These are phyloP conservation scores for Lentinus polychrous DNA, from an alignment of 1,284 basidiomycete genomes.

Conservation along the genomic window DNA sequence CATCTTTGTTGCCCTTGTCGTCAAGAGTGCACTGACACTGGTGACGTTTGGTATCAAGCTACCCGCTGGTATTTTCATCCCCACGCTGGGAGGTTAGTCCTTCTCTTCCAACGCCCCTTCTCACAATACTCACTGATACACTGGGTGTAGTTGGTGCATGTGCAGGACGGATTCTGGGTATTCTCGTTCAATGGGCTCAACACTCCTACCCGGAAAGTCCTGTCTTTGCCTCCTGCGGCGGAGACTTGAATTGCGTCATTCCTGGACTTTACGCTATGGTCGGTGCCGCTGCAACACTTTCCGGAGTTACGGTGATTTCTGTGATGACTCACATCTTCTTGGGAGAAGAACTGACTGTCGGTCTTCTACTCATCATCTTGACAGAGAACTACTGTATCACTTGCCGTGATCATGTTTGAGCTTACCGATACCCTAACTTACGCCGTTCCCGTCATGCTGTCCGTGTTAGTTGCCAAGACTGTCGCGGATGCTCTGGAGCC, in stretches of 20 bases:
- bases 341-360: too few relatives aligned
- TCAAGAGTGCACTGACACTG: conserved; percentile 81
- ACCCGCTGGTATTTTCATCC: conserved; percentile 96
- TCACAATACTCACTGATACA: neutral
- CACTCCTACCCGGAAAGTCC: conserved; percentile 54
- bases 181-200: conserved; percentile 77
- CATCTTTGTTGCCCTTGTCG: conserved; percentile 69
- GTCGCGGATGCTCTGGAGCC: conserved; percentile 89
- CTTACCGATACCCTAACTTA: conserved; percentile 93
- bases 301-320: conserved; percentile 73
- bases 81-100: conserved; percentile 64
- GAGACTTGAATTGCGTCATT: conserved; percentile 65
- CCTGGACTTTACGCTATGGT: conserved; percentile 92
- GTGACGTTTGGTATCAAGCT: conserved; percentile 93
- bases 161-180: conserved; percentile 85
- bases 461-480: conserved; percentile 89
- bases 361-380: too few relatives aligned
- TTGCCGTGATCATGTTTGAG: conserved; percentile 97
- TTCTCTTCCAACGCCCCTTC: neutral
- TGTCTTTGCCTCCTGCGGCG: conserved; percentile 62
- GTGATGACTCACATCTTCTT: neutral
- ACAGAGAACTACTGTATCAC: conserved; percentile 81
- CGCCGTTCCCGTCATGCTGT: conserved; percentile 90
- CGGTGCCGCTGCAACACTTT: conserved; percentile 82
- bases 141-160: conserved; percentile 78